Base-by-base conservation (phyloP, 129 eudicot genomes). In the Calendula officinalis region DNA sequence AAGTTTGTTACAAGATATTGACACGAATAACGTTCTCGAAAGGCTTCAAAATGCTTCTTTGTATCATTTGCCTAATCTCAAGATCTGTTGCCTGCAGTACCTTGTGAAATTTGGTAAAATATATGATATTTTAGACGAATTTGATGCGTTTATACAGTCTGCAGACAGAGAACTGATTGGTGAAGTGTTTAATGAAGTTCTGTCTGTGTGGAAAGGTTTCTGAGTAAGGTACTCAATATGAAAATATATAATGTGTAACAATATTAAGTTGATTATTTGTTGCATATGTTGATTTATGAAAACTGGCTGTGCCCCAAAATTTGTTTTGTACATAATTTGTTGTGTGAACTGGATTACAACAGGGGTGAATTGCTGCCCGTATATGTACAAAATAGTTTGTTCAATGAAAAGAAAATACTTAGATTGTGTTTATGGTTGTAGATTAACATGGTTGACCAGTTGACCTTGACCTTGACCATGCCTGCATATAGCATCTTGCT, bases 171-270 rank as follows among this genome's bases (percentile, higher is more conserved):
- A 88, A 41, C 74, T 94, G 43, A 82, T 94, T 22, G 82, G 80
- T 38, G 99, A 94, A 75, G 71, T 94, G 43, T 86, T 94, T 49
- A 78, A 77, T 61, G 95, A 89, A 81, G 81, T 94, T 75, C 97
- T 94, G 69, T 84, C 69, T 54, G 86, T 78, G 35, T 94, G 99
- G 99, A 94, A 88, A 77, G 99, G 99, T 42, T 94, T 94, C 86
- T 94, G 79, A 83, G 62, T 38, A 49, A 52, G 40, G 50, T 50
- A 48, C 50, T 51, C 68, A 37, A 60, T 62, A 54, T 61, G 62
- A 13, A 61, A 64, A 72, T 57, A 46, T 46, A 65, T 27, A 56
- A 35, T 52, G 42, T 3, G 51, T 56, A 60, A 34, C 32, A 37
- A 47, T 30, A 14, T 17, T 46, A 46, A 38, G 76, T 63, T 76